Conservation (phyloP, 2,329 filamentous ascomycete species). For the Zalaria sp. region DNA sequence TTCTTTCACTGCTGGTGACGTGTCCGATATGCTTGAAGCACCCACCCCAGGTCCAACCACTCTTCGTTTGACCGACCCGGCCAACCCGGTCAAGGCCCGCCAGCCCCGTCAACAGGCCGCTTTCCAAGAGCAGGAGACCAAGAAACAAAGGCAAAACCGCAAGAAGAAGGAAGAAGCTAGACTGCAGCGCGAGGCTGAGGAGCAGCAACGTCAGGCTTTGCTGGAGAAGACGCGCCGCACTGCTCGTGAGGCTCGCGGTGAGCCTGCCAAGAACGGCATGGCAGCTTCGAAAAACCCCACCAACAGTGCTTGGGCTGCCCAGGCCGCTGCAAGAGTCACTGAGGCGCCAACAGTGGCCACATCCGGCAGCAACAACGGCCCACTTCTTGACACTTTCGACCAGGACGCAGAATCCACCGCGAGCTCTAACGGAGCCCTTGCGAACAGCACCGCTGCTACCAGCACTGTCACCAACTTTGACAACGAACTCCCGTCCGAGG, state of each 20-base stretch:
- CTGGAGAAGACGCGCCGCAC: constrained; percentile 72
- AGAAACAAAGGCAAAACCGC: constrained; percentile 91
- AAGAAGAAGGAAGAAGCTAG: constrained; percentile 77
- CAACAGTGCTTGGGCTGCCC: constrained; percentile 40
- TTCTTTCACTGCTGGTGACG: constrained; percentile 46
- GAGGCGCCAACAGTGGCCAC: constrained; percentile 8
- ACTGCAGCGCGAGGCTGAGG: constrained; percentile 58
- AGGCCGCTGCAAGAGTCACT: constrained; percentile 10
- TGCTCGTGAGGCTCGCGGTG: constrained; percentile 70
- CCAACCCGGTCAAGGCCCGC: constrained; percentile 35
- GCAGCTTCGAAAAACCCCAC: constrained; percentile 31
- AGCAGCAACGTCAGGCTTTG: constrained; percentile 60
- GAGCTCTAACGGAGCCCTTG: constrained; percentile 23
- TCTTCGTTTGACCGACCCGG: constrained; percentile 60
- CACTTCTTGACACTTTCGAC: constrained; percentile 38
- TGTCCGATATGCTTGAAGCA: constrained; percentile 86
- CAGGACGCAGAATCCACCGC: constrained; percentile 21
- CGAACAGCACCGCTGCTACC: constrained; percentile 24
- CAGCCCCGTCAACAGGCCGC: constrained; percentile 49
- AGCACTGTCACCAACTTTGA: constrained; percentile 25
- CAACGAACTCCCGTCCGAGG: constrained; percentile 40
- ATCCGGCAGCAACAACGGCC: constrained; percentile 8
- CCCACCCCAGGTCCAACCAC: constrained; percentile 54
- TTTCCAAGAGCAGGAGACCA: constrained; percentile 59
- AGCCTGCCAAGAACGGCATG: constrained; percentile 66